A percentile compares a stretch with the other conserved stretches of the same genome.
These are phyloP conservation scores for Stachybotrys echinatus DNA, from an alignment of 2,329 filamentous ascomycete genomes.

Conservation along the genomic window DNA sequence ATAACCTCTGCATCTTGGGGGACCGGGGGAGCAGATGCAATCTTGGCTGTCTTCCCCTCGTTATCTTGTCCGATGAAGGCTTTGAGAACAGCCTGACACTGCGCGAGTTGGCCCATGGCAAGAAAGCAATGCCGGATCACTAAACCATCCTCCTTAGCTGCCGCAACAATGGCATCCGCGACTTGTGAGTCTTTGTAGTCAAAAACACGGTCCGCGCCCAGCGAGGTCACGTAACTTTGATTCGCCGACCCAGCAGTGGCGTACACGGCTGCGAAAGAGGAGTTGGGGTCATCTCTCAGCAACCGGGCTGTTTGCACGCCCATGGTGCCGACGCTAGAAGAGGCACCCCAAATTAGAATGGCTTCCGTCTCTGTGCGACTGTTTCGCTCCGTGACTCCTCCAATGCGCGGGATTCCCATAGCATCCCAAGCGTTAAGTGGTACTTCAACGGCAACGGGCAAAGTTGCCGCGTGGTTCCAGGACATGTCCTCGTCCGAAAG, in stretches of 20 bases:
- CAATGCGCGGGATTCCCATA: constrained; percentile 23
- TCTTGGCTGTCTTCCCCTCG: constrained; percentile 14
- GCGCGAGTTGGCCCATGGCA: constrained; percentile 26
- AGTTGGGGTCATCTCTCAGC: constrained; percentile 24
- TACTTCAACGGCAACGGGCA: constrained; percentile 32
- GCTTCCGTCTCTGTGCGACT: constrained; percentile 4
- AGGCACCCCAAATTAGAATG: constrained; percentile 38
- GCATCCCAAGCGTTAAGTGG: constrained; percentile 32
- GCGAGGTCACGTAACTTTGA: constrained; percentile 23
- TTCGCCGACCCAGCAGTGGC: constrained; percentile 31
- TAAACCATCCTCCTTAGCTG: constrained; percentile 28
- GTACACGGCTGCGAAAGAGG: constrained; percentile 32
- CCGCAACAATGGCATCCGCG: constrained; percentile 25
- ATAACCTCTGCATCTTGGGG: constrained; percentile 20
- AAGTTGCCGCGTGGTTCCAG: constrained; percentile 33
- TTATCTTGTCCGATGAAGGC: constrained; percentile 15
- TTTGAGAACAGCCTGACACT: constrained; percentile 31
- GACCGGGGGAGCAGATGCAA: constrained; percentile 30
- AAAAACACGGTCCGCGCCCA: constrained; percentile 33
- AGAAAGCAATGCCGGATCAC: constrained; percentile 35
- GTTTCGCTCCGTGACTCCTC: constrained; percentile 2
- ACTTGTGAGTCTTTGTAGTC: constrained; percentile 29
- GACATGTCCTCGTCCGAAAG: constrained; percentile 25
- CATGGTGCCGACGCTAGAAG: constrained; percentile 39
- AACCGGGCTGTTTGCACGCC: constrained; percentile 32